Evolutionary conservation across 202 grass and related monocot species (phyloP), one percentile per base, ranked within the genome.

Genomic region (Dendrocalamus latiflorus): DNA sequence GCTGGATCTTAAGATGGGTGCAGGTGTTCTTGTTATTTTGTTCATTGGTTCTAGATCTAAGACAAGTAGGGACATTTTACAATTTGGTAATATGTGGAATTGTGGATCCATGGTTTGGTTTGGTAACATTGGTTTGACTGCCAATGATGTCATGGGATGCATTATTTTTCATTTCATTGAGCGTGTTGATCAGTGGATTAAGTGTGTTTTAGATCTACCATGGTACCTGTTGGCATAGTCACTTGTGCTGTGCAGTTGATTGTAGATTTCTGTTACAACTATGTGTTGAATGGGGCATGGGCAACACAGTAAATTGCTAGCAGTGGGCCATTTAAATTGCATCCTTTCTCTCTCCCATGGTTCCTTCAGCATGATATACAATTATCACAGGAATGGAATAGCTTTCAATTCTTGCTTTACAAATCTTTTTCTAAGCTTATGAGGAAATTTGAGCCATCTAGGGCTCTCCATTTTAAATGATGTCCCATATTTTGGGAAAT

Each of bases 1-100:
- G 74, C 79, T 86, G 84, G 75, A 86, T 54, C 88, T 69, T 79
- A 83, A 83, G 36, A 77, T 69, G 88, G 57, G 84, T 83, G 88
- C 88, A 75, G 45, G 53, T 70, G 55, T 78, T 84, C 24, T 83
- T 83, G 63, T 83, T 86, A 21, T 90, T 86, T 90, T 55, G 42
- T 74, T 75, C 71, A 83, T 56, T 54, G 75, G 53, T 74, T 86
- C 51, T 79, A 68, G 88, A 90, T 83, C 74, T 90, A 72, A 82
- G 54, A 42, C 34, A 70, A 61, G 59, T 64, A 70, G 64, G 45
- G 44, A 18, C 68, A 63, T 61, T 38, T 84, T 76, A 69, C 10
- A 78, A 75, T 75, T 86, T 47, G 33, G 36, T 70, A 67, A 68
- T 67, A 44, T 75, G 51, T 74, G 68, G 74, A 86, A 71, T 65